Base-by-base conservation (phyloP, 2,329 filamentous ascomycete genomes). In the Pseudogymnoascus sp. region DNA sequence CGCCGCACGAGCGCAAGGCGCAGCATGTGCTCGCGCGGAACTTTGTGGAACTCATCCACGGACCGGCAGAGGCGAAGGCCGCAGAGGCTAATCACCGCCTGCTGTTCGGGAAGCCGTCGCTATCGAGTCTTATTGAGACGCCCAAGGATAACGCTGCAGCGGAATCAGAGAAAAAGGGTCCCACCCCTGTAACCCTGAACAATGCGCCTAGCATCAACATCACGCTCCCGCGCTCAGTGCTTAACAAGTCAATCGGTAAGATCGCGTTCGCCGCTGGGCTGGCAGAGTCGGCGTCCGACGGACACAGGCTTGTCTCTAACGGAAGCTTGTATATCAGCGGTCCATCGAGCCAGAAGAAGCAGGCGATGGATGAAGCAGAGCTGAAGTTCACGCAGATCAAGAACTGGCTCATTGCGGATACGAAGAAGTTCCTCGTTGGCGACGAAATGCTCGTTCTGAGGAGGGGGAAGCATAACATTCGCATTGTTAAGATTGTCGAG, bases 11-110 rank as follows among this genome's bases (percentile, higher is more conserved):
- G 74, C 85, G 94, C 31, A 73, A 85, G 62, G 92, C 93, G 2
- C 93, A 99, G 69, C 92, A 96, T 71, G 77, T 81, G 0, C 83
- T 99, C 2, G 94, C 94, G 0, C 83, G 80, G 60, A 92, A 99
- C 72, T 88, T 97, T 21, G 79, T 95, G 0, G 82, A 87, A 59
- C 80, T 99, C 2, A 83, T 92, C 1, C 92, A 97, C 71, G 91
- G 92, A 12, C 72, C 78, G 0, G 70, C 81, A 6, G 82, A 82
- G 65, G 91, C 92, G 0, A 72, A 82, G 12, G 77, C 82, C 21
- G 86, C 90, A 6, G 84, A 86, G 63, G 63, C 74, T 31, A 77
- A 80, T 65, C 85, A 88, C 70, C 72, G 72, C 59, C 74, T 77
- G 59, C 73, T 84, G 63, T 84, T 83, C 68, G 74, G 75, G 23